Conservation (phyloP, 2,329 filamentous ascomycete genomes). For the Rutstroemia sp. region DNA sequence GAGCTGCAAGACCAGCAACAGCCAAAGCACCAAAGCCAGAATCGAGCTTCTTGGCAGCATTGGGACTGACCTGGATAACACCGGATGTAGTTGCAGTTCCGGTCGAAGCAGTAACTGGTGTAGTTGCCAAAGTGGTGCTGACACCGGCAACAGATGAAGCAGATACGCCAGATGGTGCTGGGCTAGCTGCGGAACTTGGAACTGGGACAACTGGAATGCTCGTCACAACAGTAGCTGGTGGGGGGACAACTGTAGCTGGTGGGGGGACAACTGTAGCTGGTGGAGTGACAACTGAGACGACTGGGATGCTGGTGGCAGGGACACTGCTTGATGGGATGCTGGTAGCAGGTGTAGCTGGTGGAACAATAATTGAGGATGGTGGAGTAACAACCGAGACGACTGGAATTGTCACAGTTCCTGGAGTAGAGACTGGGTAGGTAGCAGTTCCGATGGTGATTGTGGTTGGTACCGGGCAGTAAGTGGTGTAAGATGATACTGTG, state of each 20-base stretch:
- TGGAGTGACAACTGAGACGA: neutral
- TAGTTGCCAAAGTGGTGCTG: neutral
- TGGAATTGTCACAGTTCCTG: slow-evolving; percentile 14
- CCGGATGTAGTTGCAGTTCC: slow-evolving; percentile 6
- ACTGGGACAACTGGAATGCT: neutral
- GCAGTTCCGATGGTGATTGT: slow-evolving; percentile 16
- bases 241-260: neutral
- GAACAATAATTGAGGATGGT: neutral
- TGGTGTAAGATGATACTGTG: slow-evolving; percentile 2
- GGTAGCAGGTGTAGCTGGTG: neutral
- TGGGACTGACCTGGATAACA: slow-evolving; percentile 14
- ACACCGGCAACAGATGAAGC: too few species aligned
- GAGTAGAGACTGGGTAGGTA: slow-evolving; percentile 15
- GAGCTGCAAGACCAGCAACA: slow-evolving; percentile 20
- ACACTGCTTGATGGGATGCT: too few species aligned
- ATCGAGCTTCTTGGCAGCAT: slow-evolving; percentile 15
- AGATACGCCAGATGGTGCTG: neutral
- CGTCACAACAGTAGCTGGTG: neutral
- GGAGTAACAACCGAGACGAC: neutral
- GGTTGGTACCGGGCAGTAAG: slow-evolving; percentile 9
- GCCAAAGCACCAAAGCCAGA: slow-evolving; percentile 20
- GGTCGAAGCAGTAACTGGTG: neutral
- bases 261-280: neutral
- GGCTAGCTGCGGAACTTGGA: neutral
- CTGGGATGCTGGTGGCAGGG: slow-evolving; percentile 6